phyloP scores from a whole-genome alignment of 306 rosid species.

The Begonia masoniana region DNA sequence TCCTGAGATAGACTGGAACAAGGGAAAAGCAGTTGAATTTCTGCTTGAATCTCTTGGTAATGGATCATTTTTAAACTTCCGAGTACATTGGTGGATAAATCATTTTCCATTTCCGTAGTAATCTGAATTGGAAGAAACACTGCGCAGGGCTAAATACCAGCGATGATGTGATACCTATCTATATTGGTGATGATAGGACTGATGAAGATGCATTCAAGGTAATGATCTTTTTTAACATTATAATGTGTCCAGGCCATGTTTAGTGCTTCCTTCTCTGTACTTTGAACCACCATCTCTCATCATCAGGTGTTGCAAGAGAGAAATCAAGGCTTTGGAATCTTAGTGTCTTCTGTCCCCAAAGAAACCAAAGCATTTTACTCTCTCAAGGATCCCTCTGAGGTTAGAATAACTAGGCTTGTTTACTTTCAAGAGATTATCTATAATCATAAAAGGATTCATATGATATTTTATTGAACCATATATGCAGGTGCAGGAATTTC shows the following conservation, averaged over 20 bases:
- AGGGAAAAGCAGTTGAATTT: constrained; percentile 96
- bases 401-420: neutral
- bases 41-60: constrained; percentile 76
- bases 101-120: too few species aligned
- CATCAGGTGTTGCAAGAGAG: constrained; percentile 51
- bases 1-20: constrained; percentile 89
- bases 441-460: too few species aligned
- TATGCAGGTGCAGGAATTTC: constrained; percentile 80
- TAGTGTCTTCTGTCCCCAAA: constrained; percentile 65
- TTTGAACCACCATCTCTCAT: neutral
- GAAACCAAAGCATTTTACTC: constrained; percentile 76
- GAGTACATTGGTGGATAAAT: too few species aligned
- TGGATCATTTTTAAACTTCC: neutral
- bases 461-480: too few species aligned
- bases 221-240: neutral
- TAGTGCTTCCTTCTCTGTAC: neutral
- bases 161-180: constrained; percentile 65
- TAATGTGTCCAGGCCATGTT: neutral
- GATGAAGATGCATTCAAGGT: constrained; percentile 98
- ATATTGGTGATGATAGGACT: constrained; percentile 78
- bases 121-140: too few species aligned
- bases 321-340: constrained; percentile 61
- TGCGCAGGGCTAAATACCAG: constrained; percentile 15
- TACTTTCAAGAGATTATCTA: too few species aligned
- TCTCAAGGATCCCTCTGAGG: constrained; percentile 70